A percentile compares a stretch with the other conserved stretches of the same genome.
These are phyloP conservation scores for Starmerella bombi DNA, from an alignment of 805 yeast species.

Conservation along the genomic window DNA sequence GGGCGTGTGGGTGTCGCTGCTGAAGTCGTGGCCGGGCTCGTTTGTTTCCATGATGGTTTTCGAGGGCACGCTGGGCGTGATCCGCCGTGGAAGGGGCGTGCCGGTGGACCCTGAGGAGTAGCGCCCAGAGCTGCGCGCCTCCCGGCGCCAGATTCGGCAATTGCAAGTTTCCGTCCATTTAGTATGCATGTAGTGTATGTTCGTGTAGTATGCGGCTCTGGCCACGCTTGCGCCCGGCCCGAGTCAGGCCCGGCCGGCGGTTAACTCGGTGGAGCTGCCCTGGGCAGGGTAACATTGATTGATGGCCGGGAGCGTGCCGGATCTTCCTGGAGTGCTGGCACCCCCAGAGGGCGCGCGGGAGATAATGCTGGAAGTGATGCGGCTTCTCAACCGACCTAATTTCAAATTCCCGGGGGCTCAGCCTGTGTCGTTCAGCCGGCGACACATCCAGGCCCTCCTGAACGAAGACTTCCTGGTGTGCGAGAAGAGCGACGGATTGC, in stretches of 20 bases:
- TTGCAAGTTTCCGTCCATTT: too few species aligned
- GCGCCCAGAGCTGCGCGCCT: too few species aligned
- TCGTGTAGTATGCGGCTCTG: too few species aligned
- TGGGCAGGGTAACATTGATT: too few species aligned
- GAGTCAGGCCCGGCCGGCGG: too few species aligned
- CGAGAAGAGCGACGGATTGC: conserved; percentile 87
- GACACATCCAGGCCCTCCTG: conserved; percentile 54
- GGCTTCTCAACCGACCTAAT: conserved; percentile 43
- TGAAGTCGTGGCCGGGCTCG: conserved; percentile 62
- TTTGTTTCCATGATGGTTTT: conserved; percentile 57
- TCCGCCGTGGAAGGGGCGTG: conserved; percentile 9
- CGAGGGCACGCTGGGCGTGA: conserved; percentile 30
- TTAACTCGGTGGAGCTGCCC: too few species aligned
- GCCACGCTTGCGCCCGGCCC: too few species aligned
- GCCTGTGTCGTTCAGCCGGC: conserved; percentile 77
- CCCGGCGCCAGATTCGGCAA: too few species aligned
- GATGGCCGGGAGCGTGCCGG: conserved; percentile 41
- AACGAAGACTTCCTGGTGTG: conserved; percentile 81
- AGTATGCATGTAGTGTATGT: too few species aligned
- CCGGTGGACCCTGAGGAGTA: too few species aligned
- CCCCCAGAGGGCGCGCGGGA: conserved; percentile 59
- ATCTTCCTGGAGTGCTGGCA: conserved; percentile 71
- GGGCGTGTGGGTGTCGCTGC: conserved; percentile 56
- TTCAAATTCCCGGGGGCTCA: conserved; percentile 73
- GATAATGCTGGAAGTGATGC: conserved; percentile 53